Percentiles rank a stretch among this genome's conserved stretches.
These are phyloP conservation scores for Phalaenopsis aphrodite DNA, from an alignment of 106 monocot species.

Conservation along the genomic window DNA sequence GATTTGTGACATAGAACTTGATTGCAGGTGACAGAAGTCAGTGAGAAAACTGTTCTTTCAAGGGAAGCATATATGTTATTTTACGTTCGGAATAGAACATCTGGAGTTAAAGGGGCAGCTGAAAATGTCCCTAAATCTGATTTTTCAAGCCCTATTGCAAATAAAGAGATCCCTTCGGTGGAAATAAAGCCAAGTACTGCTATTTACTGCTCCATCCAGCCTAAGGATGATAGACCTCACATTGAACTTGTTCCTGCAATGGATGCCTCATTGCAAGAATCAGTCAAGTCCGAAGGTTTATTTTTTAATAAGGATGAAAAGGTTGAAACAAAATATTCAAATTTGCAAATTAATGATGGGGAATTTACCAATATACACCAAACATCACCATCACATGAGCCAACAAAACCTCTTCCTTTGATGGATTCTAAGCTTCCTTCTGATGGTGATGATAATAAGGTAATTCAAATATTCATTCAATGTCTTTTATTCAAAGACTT, in stretches of 20 bases:
- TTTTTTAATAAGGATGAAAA: conserved; percentile 8
- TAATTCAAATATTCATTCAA: not conserved
- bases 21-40: conserved; percentile 72
- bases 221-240: not conserved
- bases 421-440: conserved; percentile 5
- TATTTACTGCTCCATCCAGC: not conserved
- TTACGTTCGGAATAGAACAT: conserved; percentile 73
- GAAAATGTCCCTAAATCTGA: conserved; percentile 23
- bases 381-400: conserved; percentile 5
- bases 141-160: conserved; percentile 17
- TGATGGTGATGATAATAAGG: not conserved
- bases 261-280: not conserved
- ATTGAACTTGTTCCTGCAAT: not conserved
- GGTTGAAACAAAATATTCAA: conserved; percentile 6
- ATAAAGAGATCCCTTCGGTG: conserved; percentile 7
- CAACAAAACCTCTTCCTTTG: not conserved
- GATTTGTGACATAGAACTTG: not conserved
- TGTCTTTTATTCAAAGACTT: not conserved
- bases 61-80: conserved; percentile 97
- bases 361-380: conserved; percentile 3
- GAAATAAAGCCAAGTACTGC: conserved; percentile 16
- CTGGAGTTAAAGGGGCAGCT: conserved; percentile 27
- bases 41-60: conserved; percentile 79
- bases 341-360: conserved; percentile 19
- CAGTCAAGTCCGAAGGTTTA: not conserved